phyloP scores from a whole-genome alignment of 441 rosid genomes.

The Manihot esculenta region DNA sequence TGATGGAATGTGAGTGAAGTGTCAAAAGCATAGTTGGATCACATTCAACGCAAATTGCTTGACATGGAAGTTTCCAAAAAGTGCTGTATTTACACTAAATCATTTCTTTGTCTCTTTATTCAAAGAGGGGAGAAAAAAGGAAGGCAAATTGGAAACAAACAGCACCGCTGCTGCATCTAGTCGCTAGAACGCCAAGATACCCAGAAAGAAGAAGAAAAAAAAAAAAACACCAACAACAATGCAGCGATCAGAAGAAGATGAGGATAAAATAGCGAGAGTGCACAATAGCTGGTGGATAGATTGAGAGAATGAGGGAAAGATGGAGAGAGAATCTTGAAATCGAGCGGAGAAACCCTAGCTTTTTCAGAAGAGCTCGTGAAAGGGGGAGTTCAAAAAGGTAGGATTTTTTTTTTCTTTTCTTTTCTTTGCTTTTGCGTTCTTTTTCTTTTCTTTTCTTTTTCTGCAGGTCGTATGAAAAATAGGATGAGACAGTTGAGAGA shows the following conservation, averaged over 20 bases:
- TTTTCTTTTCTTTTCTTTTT: too few species aligned
- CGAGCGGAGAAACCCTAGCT: constrained; percentile 10
- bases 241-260: neutral
- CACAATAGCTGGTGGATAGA: neutral
- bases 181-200: neutral
- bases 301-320: neutral
- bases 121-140: neutral
- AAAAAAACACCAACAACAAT: too few species aligned
- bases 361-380: constrained; percentile 9
- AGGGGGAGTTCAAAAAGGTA: neutral
- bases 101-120: neutral
- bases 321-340: neutral
- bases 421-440: too few species aligned
- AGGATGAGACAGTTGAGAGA: too few species aligned
- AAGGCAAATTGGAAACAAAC: too few species aligned
- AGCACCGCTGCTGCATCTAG: neutral
- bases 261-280: neutral
- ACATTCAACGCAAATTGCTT: constrained; percentile 67
- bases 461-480: neutral
- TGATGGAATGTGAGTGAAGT: neutral
- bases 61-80: constrained; percentile 52
- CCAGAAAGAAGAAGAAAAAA: too few species aligned
- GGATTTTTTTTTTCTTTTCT: neutral
- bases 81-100: neutral
- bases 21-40: constrained; percentile 37